A percentile compares a stretch with the other conserved stretches of the same genome.
Conservation (phyloP, 345 rosid genomes). For the Firmiana major region DNA sequence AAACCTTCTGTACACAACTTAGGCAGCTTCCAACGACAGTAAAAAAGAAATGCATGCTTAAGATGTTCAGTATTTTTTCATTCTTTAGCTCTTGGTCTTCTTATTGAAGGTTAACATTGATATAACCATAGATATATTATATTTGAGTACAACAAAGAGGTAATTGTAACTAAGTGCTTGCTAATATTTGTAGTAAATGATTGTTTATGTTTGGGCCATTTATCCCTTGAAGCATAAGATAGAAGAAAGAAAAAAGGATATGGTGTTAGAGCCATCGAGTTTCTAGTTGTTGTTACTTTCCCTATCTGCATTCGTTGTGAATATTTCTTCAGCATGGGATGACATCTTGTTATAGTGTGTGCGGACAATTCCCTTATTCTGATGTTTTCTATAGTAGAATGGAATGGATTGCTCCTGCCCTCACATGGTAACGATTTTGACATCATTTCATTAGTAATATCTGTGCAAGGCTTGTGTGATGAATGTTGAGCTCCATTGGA, state of each 20-base stretch:
- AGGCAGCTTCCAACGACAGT: background rate
- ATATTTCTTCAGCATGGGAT: background rate
- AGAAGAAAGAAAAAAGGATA: background rate
- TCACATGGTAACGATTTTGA: background rate
- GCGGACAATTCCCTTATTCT: background rate
- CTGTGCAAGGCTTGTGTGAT: background rate
- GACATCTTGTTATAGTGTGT: background rate
- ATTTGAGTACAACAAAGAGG: background rate
- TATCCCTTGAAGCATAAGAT: background rate
- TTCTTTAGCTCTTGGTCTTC: background rate
- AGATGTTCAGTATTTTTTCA: background rate
- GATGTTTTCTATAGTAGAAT: background rate
- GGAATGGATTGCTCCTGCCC: background rate
- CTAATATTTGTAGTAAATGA: background rate
- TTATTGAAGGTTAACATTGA: background rate
- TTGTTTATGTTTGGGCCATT: background rate
- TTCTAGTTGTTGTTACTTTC: background rate
- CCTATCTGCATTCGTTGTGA: background rate
- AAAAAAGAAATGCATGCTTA: background rate
- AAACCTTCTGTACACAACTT: background rate
- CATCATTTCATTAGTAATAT: background rate
- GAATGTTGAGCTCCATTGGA: background rate
- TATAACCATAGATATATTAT: background rate
- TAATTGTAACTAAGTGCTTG: background rate
- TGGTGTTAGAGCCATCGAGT: background rate